Percentiles rank a stretch among this genome's conserved stretches.
Evolutionary conservation across 176 grass and related monocot species (phyloP).

Genomic region (Tuctoria greenei): DNA sequence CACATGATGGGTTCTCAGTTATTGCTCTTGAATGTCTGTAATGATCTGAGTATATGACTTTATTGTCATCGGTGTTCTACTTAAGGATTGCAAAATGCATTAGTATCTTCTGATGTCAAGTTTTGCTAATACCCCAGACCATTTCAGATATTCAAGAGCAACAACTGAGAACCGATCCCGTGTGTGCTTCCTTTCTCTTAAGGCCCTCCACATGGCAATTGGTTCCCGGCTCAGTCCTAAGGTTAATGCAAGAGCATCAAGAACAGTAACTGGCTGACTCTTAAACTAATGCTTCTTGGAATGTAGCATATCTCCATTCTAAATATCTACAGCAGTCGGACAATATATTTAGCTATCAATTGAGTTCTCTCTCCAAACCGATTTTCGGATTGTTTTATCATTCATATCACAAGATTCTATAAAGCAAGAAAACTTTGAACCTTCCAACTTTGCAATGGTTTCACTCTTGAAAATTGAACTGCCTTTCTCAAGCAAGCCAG

Average conservation of each 20-base stretch:
- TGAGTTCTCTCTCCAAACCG: conserved; percentile 51
- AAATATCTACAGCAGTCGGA: conserved; percentile 53
- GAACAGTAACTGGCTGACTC: conserved; percentile 80
- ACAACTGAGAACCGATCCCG: conserved; percentile 43
- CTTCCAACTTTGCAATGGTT: neutral
- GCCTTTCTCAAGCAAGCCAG: conserved; percentile 40
- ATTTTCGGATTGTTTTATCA: conserved; percentile 10
- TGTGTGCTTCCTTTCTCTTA: conserved; percentile 55
- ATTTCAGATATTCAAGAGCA: conserved; percentile 62
- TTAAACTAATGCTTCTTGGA: conserved; percentile 89
- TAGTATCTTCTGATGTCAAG: too few species aligned
- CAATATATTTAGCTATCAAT: conserved; percentile 72
- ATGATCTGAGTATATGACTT: conserved; percentile 49
- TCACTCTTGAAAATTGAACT: neutral
- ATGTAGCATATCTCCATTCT: conserved; percentile 50
- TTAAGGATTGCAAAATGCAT: too few species aligned
- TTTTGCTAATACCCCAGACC: conserved; percentile 56
- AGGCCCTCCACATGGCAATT: conserved; percentile 93
- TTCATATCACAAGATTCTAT: neutral
- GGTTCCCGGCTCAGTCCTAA: conserved; percentile 95
- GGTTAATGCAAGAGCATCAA: conserved; percentile 60
- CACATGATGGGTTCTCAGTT: conserved; percentile 45
- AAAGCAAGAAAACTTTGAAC: conserved; percentile 48
- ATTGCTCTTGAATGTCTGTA: conserved; percentile 58
- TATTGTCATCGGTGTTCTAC: neutral